Percentiles rank a stretch among this genome's conserved stretches.
Evolutionary conservation across 2,329 filamentous ascomycete genomes (phyloP).

Genomic region (Trichoderma sp.): DNA sequence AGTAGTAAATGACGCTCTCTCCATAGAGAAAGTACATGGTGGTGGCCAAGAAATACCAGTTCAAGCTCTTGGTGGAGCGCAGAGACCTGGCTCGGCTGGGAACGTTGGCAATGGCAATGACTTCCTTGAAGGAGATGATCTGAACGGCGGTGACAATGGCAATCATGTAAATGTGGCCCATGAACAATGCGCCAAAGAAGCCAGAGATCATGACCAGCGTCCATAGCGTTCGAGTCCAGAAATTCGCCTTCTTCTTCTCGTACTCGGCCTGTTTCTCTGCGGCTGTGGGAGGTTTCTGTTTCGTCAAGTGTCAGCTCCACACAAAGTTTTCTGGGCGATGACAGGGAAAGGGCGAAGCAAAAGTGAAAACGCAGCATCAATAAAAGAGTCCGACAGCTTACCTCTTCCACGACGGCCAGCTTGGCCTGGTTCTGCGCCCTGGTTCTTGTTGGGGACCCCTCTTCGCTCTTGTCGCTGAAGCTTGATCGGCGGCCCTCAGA

Average conservation of each 20-base stretch:
- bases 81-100: conserved; percentile 89
- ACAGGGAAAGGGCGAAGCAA: not conserved
- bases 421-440: conserved; percentile 37
- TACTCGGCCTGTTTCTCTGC: conserved; percentile 66
- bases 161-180: conserved; percentile 97
- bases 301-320: not conserved
- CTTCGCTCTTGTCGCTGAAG: conserved; percentile 72
- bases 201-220: conserved; percentile 94
- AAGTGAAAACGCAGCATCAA: not conserved
- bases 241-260: conserved; percentile 98
- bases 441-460: conserved; percentile 43
- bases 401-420: conserved; percentile 44
- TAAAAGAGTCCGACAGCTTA: conserved; percentile 31
- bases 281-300: conserved; percentile 49
- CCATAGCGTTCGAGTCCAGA: conserved; percentile 96
- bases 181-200: conserved; percentile 92
- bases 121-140: conserved; percentile 98
- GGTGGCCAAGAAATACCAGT: conserved; percentile 98
- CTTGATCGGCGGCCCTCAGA: conserved; percentile 66
- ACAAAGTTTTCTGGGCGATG: not conserved
- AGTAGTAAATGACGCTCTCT: conserved; percentile 99
- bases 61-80: conserved; percentile 91
- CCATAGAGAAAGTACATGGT: conserved; percentile 99
- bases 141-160: conserved; percentile 90
- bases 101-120: conserved; percentile 95